Conservation (phyloP, 805 yeast genomes). For the Kregervanrija delftensis region DNA sequence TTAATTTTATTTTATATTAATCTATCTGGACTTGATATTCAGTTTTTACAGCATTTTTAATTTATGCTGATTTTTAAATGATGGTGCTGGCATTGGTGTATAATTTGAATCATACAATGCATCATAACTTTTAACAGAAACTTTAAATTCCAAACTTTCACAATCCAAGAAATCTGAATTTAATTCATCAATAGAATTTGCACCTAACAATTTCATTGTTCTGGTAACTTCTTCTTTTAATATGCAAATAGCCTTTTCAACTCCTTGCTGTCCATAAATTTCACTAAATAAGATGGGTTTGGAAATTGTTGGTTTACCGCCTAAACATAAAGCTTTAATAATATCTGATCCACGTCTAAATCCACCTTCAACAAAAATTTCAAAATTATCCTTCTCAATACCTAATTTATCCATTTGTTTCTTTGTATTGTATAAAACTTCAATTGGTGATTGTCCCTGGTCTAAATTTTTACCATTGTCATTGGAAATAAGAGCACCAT, state of each 20-base stretch:
- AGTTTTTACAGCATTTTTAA: conserved; percentile 2
- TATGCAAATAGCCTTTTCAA: conserved; percentile 50
- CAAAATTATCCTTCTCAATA: conserved; percentile 41
- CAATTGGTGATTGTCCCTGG: conserved; percentile 52
- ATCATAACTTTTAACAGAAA: conserved; percentile 45
- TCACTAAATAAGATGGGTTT: conserved; percentile 72
- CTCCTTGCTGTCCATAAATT: conserved; percentile 77
- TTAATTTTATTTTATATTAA: too few species aligned
- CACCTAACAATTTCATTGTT: conserved; percentile 62
- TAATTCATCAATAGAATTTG: conserved; percentile 27
- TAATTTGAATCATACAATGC: conserved; percentile 45
- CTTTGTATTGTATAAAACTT: conserved; percentile 50
- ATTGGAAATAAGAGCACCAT: conserved; percentile 62
- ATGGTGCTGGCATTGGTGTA: conserved; percentile 28
- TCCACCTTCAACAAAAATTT: conserved; percentile 44
- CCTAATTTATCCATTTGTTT: conserved; percentile 43
- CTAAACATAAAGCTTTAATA: conserved; percentile 36
- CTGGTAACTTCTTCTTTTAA: conserved; percentile 50
- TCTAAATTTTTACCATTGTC: conserved; percentile 75
- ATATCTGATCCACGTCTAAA: conserved; percentile 38
- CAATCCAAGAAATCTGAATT: conserved; percentile 45
- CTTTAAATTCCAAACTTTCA: conserved; percentile 54
- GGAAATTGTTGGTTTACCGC: conserved; percentile 58
- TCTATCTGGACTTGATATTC: too few species aligned
- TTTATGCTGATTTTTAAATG: conserved; percentile 9